Evolutionary conservation across 345 rosid species (phyloP).

Genomic region (Euphorbia lathyris): DNA sequence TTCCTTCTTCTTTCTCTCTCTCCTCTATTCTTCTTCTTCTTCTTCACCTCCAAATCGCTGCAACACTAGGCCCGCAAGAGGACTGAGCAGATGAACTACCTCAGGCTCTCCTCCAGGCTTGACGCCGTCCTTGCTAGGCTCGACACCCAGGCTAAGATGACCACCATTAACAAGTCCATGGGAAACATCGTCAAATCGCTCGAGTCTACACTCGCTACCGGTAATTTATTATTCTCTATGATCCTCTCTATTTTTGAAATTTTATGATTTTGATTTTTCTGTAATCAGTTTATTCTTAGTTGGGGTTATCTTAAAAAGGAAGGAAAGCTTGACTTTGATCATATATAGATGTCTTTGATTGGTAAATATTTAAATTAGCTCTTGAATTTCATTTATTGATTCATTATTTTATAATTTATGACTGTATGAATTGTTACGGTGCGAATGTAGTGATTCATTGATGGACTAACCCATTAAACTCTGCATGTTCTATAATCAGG

Average conservation of each 20-base stretch:
- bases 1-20: too few species aligned
- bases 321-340: too few species aligned
- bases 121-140: constrained; percentile 95
- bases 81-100: constrained; percentile 97
- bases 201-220: constrained; percentile 79
- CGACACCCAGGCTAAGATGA: constrained; percentile 95
- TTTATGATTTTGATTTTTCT: neutral
- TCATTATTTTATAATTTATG: neutral
- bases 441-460: neutral
- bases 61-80: too few species aligned
- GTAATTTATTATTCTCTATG: constrained; percentile 29
- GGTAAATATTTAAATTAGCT: neutral
- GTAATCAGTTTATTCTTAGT: too few species aligned
- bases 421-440: too few species aligned
- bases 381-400: neutral
- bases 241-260: too few species aligned
- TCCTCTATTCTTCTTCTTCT: too few species aligned
- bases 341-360: neutral
- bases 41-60: too few species aligned
- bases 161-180: constrained; percentile 89
- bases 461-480: too few species aligned
- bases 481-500: too few species aligned
- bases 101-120: constrained; percentile 82
- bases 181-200: constrained; percentile 85
- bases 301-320: too few species aligned